phyloP scores from a whole-genome alignment of 306 rosid genomes.

The Canavalia gladiata region DNA sequence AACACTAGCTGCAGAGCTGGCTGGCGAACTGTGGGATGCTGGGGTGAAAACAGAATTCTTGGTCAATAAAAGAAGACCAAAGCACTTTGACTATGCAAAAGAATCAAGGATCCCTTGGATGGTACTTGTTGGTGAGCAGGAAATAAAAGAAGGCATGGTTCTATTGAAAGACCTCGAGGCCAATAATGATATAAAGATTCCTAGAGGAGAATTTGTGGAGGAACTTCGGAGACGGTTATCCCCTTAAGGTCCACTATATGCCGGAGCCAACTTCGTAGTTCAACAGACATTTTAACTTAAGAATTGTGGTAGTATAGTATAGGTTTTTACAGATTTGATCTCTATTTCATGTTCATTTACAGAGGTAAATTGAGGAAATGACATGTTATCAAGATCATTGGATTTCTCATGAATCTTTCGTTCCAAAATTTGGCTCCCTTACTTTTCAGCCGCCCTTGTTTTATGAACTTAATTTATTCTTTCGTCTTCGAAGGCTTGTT shows the following conservation, averaged over 20 bases:
- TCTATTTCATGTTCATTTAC: slow-evolving; percentile 14
- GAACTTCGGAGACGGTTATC: slow-evolving; percentile 67
- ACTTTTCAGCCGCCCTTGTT: background rate
- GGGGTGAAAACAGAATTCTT: slow-evolving; percentile 69
- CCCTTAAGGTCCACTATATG: slow-evolving; percentile 28
- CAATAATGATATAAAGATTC: slow-evolving; percentile 51
- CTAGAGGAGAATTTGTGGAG: slow-evolving; percentile 65
- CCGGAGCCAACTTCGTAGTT: background rate
- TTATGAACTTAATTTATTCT: background rate
- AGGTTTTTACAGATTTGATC: slow-evolving; percentile 1
- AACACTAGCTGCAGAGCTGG: slow-evolving; percentile 72
- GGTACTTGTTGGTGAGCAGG: slow-evolving; percentile 79
- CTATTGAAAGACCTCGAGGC: slow-evolving; percentile 65
- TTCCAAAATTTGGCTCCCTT: background rate
- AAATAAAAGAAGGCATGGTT: slow-evolving; percentile 70
- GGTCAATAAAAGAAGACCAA: slow-evolving; percentile 67
- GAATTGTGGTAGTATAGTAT: background rate
- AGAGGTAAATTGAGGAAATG: background rate
- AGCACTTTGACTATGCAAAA: slow-evolving; percentile 80
- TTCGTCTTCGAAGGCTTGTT: background rate
- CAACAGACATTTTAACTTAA: background rate
- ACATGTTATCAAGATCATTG: background rate
- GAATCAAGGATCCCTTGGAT: slow-evolving; percentile 92
- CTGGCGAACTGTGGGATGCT: slow-evolving; percentile 78
- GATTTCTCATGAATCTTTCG: too few relatives aligned